phyloP scores from a whole-genome alignment of 768 basidiomycete species.

The Mycena galericulata region DNA sequence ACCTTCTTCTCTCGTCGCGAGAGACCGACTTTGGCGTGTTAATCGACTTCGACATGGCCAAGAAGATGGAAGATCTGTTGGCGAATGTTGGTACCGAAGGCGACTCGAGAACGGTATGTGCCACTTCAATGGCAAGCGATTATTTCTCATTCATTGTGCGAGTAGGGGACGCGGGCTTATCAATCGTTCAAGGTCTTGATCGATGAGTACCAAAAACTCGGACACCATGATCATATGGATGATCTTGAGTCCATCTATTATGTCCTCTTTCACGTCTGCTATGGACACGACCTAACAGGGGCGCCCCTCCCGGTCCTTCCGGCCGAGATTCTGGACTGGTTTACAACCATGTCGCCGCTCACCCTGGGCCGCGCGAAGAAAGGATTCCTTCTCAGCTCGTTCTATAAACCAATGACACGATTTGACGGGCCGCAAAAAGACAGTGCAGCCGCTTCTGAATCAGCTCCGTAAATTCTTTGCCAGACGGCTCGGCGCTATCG shows the following conservation, averaged over 20 bases:
- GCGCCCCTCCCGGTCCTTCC: background rate
- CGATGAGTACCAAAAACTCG: background rate
- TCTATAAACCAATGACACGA: background rate
- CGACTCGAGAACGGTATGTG: constrained; percentile 11
- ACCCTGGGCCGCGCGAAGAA: background rate
- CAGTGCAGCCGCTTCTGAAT: background rate
- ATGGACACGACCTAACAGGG: background rate
- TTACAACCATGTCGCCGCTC: background rate
- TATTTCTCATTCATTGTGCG: background rate
- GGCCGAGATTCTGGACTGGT: background rate
- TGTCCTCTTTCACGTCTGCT: constrained; percentile 9
- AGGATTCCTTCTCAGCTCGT: background rate
- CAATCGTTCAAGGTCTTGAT: constrained; percentile 15
- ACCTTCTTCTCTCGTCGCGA: constrained; percentile 32
- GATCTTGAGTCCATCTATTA: constrained; percentile 23
- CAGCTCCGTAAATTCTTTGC: background rate
- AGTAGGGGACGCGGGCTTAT: constrained; percentile 16
- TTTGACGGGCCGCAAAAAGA: background rate
- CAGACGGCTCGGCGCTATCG: background rate
- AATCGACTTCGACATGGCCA: constrained; percentile 22
- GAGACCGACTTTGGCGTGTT: background rate
- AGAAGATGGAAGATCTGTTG: background rate
- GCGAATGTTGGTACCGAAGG: background rate
- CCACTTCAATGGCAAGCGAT: background rate
- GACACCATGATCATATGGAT: constrained; percentile 15